Base-by-base conservation (phyloP, 2,329 filamentous ascomycete species). In the Stemphylium vesicarium region DNA sequence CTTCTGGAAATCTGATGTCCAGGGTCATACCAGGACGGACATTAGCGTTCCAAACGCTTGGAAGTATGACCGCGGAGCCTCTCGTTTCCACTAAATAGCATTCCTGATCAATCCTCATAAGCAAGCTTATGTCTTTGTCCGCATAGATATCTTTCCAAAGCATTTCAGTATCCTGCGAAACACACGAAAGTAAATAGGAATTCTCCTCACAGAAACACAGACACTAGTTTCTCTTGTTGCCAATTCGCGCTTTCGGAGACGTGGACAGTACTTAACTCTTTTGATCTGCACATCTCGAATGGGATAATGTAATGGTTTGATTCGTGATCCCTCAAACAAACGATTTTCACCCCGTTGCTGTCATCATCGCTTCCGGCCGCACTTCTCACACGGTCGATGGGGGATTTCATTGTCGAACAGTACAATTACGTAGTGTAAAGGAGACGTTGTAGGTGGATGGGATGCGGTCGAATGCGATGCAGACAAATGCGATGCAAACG, bases 1-100 rank as follows among this genome's bases (percentile, higher is more conserved):
- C 18, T 3, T 29, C 8, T 35, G 20, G 12, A 36, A 62, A 38
- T 7, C 4, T 9, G 9, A 65, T 57, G 10, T 54, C 24, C 7
- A 63, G 42, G 15, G 12, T 53, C 18, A 48, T 35, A 4, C 16
- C 15, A 12, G 64, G 55, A 26, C 39, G 43, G 7, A 66, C 51
- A 10, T 66, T 37, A 6, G 45, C 38, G n/a, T 42, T 33, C 68
- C 69, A 70, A 10, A 65, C 50, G 2, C 48, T 43, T 40, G 68
- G 64, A 8, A 70, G 20, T 9, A 70, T 63, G 9, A 47, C 56
- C 8, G 59, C 56, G 2, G 52, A 53, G 9, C 54, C 3, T 22
- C 20, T 31, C 6, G 42, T 62, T 10, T 52, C 13, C 4, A 70
- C 49, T 24, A 56, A 56, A 37, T 60, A 71, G 4, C 56, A 53